Conservation (phyloP, 352 stramenopile species). For the Phytophthora pini region DNA sequence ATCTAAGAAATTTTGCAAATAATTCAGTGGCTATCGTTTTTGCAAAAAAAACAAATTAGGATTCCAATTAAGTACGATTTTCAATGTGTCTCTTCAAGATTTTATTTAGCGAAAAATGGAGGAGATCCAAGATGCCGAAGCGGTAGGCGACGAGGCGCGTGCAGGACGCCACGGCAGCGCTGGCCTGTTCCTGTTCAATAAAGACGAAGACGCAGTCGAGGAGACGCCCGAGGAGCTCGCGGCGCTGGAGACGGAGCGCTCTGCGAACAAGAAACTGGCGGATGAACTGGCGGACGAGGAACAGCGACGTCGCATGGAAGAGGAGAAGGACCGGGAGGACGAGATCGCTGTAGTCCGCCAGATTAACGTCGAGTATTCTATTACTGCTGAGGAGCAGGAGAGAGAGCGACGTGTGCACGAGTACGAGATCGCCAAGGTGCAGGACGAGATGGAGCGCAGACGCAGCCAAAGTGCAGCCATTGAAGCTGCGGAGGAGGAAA, state of each 20-base stretch:
- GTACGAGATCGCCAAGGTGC: constrained; percentile 66
- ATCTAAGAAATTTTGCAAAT: constrained; percentile 3
- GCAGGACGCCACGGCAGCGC: constrained; percentile 48
- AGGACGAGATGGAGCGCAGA: constrained; percentile 66
- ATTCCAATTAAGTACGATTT: constrained; percentile 9
- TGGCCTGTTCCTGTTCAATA: constrained; percentile 64
- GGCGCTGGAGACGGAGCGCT: constrained; percentile 44
- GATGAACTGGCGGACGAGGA: constrained; percentile 65
- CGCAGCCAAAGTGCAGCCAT: constrained; percentile 48
- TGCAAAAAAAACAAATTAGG: no score
- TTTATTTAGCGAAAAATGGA: constrained; percentile 21
- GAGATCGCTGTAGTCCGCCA: constrained; percentile 72
- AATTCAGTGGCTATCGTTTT: constrained; percentile 13
- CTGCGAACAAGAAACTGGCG: constrained; percentile 62
- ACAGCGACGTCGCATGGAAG: constrained; percentile 56
- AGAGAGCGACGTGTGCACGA: constrained; percentile 68
- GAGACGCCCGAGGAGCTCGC: constrained; percentile 50
- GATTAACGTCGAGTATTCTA: constrained; percentile 78
- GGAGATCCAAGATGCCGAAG: constrained; percentile 2
- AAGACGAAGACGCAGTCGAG: constrained; percentile 37
- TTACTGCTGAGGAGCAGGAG: constrained; percentile 65
- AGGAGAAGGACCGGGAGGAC: constrained; percentile 58
- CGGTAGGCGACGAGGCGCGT: constrained; percentile 1
- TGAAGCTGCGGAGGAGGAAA: constrained; percentile 54
- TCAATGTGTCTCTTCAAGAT: constrained; percentile 21